Base-by-base conservation (phyloP, 1,139 yeast genomes). In the Lodderomyces metapsilosis region DNA sequence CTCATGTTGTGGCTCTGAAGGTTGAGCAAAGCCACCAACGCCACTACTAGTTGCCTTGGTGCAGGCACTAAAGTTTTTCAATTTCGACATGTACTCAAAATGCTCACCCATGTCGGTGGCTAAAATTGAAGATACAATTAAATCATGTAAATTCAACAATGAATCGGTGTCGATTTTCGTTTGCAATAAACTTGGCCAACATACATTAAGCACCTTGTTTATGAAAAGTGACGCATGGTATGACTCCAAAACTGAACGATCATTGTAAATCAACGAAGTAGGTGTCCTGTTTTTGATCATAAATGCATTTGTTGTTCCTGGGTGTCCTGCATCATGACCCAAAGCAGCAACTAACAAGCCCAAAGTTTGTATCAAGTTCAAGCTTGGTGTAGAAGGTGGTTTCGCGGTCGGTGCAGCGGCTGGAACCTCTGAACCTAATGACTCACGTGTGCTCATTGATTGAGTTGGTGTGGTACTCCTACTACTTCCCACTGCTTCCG, bases 91-190 rank as follows among this genome's bases (percentile, higher is more conserved):
- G 61, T 85, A 91, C 44, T 77, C 84, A 52, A 80, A 81, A 68
- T 92, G 98, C 54, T 80, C 78, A 0, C 92, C 94, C 97, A 92
- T 91, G 64, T 92, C 98, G 0, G 98, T 92, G 10, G 98, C 96
- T 45, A 88, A 62, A 20, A 88, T 85, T 43, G 75, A 64, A 28
- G 72, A 67, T 36, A 68, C 62, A 22, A 70, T 64, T 39, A 72
- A 58, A 23, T 62, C 66, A 45, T 63, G 61, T 25, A 67, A 52
- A 20, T 53, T 48, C 36, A 53, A 49, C 21, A 48, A 49, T 7
- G 52, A 46, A 8, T 48, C 43, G 12, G 43, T 49, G 28, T 57
- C 60, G 22, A 59, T 58, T 9, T 54, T 51, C 3, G 46, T 38
- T 8, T 44, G 43, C 20, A 68, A 70, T 53, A 61, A 74, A 49